Evolutionary conservation across 805 yeast genomes (phyloP).

Genomic region (Starmerella tilneyi): DNA sequence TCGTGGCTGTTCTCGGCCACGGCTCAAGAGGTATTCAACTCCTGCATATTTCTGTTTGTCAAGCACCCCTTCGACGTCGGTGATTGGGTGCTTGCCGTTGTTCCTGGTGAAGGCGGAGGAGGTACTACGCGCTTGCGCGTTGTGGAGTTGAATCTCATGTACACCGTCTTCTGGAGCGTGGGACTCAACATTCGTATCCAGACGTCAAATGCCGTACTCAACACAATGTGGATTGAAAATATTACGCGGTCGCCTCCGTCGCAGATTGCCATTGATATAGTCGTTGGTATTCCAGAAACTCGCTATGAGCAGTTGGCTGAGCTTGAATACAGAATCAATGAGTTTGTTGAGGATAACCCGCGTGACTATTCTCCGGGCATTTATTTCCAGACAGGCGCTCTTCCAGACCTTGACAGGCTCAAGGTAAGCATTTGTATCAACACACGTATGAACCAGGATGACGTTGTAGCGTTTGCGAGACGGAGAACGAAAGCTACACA

Average conservation of each 20-base stretch:
- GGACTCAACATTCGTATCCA: constrained; percentile 30
- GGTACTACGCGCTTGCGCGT: constrained; percentile 28
- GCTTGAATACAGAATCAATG: constrained; percentile 26
- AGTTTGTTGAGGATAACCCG: constrained; percentile 30
- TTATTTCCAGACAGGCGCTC: constrained; percentile 29
- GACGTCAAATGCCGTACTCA: constrained; percentile 33
- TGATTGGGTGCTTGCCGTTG: constrained; percentile 31
- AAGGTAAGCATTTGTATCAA: constrained; percentile 27
- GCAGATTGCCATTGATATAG: constrained; percentile 24
- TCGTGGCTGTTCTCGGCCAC: constrained; percentile 34
- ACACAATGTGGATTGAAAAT: constrained; percentile 33
- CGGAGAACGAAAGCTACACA: constrained; percentile 29
- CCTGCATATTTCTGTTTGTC: constrained; percentile 35
- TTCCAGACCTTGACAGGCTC: constrained; percentile 31
- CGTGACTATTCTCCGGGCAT: constrained; percentile 32
- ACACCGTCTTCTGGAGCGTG: constrained; percentile 30
- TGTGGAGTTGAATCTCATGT: constrained; percentile 31
- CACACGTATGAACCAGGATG: constrained; percentile 30
- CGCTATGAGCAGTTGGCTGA: constrained; percentile 30
- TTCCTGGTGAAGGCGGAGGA: constrained; percentile 16
- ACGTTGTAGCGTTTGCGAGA: constrained; percentile 26
- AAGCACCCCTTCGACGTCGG: constrained; percentile 38
- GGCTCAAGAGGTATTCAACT: constrained; percentile 33
- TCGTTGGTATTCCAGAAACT: constrained; percentile 33
- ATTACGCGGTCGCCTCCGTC: constrained; percentile 31